These are phyloP conservation scores for Eutypella sp. DNA, from an alignment of 2,329 filamentous ascomycete genomes.

Conservation along the genomic window DNA sequence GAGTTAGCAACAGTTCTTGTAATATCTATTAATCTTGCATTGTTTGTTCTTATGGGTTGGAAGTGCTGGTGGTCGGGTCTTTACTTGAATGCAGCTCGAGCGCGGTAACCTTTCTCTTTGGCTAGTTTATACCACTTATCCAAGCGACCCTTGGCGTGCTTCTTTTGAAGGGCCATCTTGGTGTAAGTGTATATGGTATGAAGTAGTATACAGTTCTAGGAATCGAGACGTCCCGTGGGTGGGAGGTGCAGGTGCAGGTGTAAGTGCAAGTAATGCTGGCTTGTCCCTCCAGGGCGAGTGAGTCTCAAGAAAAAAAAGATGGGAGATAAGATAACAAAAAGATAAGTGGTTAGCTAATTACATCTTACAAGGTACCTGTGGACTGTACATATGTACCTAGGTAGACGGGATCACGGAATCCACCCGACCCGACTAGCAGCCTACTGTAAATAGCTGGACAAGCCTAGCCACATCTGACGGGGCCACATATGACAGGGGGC, in stretches of 20 bases:
- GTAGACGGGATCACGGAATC: no score
- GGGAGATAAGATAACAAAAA: not conserved
- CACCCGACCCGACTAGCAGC: no score
- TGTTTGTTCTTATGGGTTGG: not conserved
- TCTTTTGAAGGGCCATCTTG: conserved; percentile 92
- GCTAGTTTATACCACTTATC: conserved; percentile 99
- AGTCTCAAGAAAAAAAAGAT: not conserved
- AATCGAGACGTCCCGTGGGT: not conserved
- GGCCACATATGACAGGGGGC: no score
- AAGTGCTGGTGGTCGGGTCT: not conserved
- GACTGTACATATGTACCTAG: no score
- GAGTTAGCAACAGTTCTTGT: no score
- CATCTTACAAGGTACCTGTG: no score
- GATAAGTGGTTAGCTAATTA: not conserved
- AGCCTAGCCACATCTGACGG: no score
- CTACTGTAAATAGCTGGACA: no score
- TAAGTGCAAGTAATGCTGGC: not conserved
- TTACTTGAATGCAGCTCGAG: conserved; percentile 87
- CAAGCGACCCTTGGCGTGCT: conserved; percentile 95
- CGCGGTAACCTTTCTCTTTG: conserved; percentile 96
- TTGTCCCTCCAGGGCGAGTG: no score
- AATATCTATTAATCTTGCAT: no score
- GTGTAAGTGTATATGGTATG: no score
- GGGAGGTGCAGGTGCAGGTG: not conserved
- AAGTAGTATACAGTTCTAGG: no score